Base-by-base conservation (phyloP, 306 rosid genomes). In the Acacia confusa region DNA sequence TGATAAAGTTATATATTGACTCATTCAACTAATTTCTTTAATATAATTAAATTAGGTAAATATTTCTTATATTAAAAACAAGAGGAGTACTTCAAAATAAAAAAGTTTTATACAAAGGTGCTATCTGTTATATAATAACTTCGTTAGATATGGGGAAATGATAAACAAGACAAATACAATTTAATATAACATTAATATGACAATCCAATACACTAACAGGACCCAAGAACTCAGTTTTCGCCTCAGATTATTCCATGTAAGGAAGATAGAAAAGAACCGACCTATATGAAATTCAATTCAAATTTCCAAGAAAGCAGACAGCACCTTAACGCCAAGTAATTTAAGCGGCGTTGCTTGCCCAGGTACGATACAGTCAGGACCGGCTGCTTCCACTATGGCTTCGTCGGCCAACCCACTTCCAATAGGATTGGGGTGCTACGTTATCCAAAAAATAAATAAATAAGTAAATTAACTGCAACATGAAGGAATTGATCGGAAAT, bases 341-440 rank as follows among this genome's bases (percentile, higher is more conserved):
- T 81, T 88, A 83, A 93, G 2, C 52, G 99, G 99, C 28, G 83
- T 36, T 15, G 58, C 66, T 77, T 92, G 96, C 38, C 99, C 99
- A 0, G 99, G 99, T 38, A 95, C 93, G 63, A 92, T 81, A 70
- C 99, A 95, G 6, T 95, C 99, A 67, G 98, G 97, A 20, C 99
- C 99, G 15, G 99, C 98, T 0, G 97, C 85, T 88, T 95, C 98
- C 34, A 93, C 92, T 13, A 93, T 80, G 63, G 98, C 99, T n/a
- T 83, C 96, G 58, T 79, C 83, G 3, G 94, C 98, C 19, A 95
- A 87, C 28, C 97, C 98, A 83, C 11, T 74, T 9, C 96, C 99
- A 3, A 95, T 85, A 16, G 99, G 98, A 75, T 95, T 84, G 6
- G 88, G 89, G 71, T 86, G 89, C 99, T 95, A 87, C 81, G 43